These are phyloP conservation scores for Effrenium voratum DNA, from an alignment of 73 alveolate species.

Conservation along the genomic window DNA sequence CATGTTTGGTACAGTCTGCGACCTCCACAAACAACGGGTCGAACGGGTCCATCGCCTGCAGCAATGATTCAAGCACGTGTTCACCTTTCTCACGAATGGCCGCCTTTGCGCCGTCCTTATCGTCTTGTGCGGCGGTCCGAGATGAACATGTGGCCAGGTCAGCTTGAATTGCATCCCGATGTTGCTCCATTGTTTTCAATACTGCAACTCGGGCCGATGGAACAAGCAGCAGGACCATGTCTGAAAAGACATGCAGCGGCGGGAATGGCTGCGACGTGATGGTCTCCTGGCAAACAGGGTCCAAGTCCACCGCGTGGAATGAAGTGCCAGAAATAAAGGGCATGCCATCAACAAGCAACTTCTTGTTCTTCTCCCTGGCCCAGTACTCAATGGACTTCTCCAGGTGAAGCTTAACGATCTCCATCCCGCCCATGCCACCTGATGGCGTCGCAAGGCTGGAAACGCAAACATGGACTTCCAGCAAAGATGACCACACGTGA, in stretches of 20 bases:
- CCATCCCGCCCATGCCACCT: constrained; percentile 74
- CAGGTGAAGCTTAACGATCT: background rate
- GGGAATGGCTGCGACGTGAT: background rate
- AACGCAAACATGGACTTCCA: too few species aligned
- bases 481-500: too few species aligned
- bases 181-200: background rate
- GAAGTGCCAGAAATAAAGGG: background rate
- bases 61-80: background rate
- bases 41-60: background rate
- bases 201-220: background rate
- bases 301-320: constrained; percentile 9
- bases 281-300: background rate
- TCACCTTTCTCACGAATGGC: background rate
- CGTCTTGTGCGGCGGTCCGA: background rate
- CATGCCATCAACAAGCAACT: background rate
- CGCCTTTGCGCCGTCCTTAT: background rate
- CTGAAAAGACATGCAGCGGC: constrained; percentile 13
- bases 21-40: background rate
- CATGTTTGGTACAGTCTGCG: background rate
- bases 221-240: background rate
- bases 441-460: too few species aligned
- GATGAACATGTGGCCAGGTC: background rate
- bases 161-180: background rate
- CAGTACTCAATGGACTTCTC: background rate
- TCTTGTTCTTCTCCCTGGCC: background rate